These are phyloP conservation scores for Pseudogymnoascus sp. DNA, from an alignment of 2,329 filamentous ascomycete genomes.

Conservation along the genomic window DNA sequence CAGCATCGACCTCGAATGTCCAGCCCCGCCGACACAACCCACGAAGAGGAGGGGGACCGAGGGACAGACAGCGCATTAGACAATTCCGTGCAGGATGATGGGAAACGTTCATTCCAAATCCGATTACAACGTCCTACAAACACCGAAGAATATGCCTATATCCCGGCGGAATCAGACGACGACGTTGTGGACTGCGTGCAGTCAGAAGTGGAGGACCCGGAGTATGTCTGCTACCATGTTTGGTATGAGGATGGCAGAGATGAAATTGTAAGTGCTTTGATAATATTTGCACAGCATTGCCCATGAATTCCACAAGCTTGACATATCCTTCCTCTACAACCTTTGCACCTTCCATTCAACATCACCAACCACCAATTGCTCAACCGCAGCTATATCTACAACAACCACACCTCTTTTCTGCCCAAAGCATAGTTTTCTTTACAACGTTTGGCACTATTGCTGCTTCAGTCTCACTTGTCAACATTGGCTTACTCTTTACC, in stretches of 20 bases:
- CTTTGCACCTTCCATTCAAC: neutral
- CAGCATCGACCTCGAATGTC: neutral
- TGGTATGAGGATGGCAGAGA: constrained; percentile 28
- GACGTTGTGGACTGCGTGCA: constrained; percentile 27
- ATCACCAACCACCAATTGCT: neutral
- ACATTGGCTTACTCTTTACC: neutral
- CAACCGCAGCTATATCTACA: neutral
- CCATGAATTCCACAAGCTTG: neutral
- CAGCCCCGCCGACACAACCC: neutral
- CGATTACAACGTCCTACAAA: neutral
- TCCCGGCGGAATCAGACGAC: constrained; percentile 14
- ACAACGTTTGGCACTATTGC: neutral
- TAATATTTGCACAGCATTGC: neutral
- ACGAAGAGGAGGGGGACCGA: neutral
- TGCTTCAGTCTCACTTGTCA: neutral
- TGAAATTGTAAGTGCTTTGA: constrained; percentile 25
- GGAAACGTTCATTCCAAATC: neutral
- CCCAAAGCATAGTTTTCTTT: neutral
- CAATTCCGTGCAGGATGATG: neutral
- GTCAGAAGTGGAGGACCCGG: constrained; percentile 18
- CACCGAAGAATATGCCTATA: neutral
- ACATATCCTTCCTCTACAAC: neutral
- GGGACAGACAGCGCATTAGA: neutral
- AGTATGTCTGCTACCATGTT: constrained; percentile 24
- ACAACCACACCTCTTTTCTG: neutral